Base-by-base conservation (phyloP, 768 basidiomycete genomes). In the Lentinula boryana region DNA sequence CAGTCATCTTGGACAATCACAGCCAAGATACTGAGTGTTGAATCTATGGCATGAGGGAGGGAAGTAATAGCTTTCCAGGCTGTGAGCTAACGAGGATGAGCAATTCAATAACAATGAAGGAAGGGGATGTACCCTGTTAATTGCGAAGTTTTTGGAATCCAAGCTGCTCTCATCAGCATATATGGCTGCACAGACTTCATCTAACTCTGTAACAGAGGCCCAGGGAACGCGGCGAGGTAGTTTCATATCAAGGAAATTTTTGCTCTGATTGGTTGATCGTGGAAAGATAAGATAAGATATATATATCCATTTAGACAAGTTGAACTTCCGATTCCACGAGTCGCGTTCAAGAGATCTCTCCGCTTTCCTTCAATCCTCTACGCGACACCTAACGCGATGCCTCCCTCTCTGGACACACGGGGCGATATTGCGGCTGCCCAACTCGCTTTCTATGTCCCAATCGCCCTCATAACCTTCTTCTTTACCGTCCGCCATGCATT, bases 201-300 rank as follows among this genome's bases (percentile, higher is more conserved):
- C 89, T 5, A 95, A 76, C 68, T 95, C 93, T 36, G 72, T 66
- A 7, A 84, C 69, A 38, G 81, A 79, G 13, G 84, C 72, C 93
- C 93, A 95, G 4, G 92, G 90, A 0, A 91, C 87, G 35, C 92
- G 83, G 56, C 89, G 84, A 60, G 93, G 93, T 21, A 91, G 80
- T 63, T 81, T 78, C 89, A 91, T 90, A 67, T 65, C 64, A 55
- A 60, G 52, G 51, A 63, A 49, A 67, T 55, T 52, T 55, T 51
- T 63, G 62, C 68, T 66, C 67, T 66, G 27, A 27, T 27, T 63
- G 65, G 62, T 62, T 16, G 18, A 57, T 46, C 56, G 27, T 31
- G 18, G n/a, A 41, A 13, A 8, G 41, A 56, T 56, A 31, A 38
- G 35, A 38, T 38, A 31, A 32, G 21, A 16, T 12, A 49, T 51